These are phyloP conservation scores for Skeletonema potamos DNA, from an alignment of 108 stramenopile genomes.

Conservation along the genomic window DNA sequence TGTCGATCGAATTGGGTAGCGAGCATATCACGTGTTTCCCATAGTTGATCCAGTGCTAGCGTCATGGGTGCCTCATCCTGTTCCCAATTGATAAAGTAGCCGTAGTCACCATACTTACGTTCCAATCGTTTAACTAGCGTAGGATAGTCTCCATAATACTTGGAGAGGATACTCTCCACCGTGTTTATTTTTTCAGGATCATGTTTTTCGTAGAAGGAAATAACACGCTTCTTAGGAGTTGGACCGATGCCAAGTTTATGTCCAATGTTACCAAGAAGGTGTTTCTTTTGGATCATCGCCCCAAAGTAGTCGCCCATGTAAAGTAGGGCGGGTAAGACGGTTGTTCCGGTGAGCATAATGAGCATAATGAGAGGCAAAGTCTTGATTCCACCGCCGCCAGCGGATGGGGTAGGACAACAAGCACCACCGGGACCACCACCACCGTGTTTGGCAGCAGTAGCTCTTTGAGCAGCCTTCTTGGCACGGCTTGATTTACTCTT, in stretches of 20 bases:
- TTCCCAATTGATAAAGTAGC: slow-evolving; percentile 91
- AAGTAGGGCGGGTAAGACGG: slow-evolving; percentile 77
- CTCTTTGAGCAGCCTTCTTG: slow-evolving; percentile 21
- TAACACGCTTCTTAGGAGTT: slow-evolving; percentile 79
- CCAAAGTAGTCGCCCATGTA: slow-evolving; percentile 70
- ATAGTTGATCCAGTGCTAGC: slow-evolving; percentile 67
- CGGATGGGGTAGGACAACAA: slow-evolving; percentile 4
- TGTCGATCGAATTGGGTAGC: slow-evolving; percentile 64
- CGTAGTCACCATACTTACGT: slow-evolving; percentile 90
- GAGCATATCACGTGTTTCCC: slow-evolving; percentile 58
- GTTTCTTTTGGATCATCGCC: slow-evolving; percentile 53
- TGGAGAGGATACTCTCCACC: slow-evolving; percentile 72
- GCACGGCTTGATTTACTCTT: slow-evolving; percentile 37
- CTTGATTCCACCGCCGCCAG: slow-evolving; percentile 68
- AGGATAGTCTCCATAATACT: slow-evolving; percentile 90
- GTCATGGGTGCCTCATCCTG: slow-evolving; percentile 81
- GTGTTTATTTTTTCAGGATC: slow-evolving; percentile 80
- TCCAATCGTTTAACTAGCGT: slow-evolving; percentile 83
- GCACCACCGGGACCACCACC: slow-evolving; percentile 18
- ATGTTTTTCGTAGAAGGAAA: slow-evolving; percentile 92
- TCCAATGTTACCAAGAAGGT: slow-evolving; percentile 68
- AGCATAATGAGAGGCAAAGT: slow-evolving; percentile 77
- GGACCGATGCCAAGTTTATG: slow-evolving; percentile 80
- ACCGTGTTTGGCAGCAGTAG: not conserved
- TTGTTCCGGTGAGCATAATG: slow-evolving; percentile 81